These are phyloP conservation scores for Jimgerdemannia flammicorona DNA, from an alignment of 192 early-diverging fungal species.

Conservation along the genomic window DNA sequence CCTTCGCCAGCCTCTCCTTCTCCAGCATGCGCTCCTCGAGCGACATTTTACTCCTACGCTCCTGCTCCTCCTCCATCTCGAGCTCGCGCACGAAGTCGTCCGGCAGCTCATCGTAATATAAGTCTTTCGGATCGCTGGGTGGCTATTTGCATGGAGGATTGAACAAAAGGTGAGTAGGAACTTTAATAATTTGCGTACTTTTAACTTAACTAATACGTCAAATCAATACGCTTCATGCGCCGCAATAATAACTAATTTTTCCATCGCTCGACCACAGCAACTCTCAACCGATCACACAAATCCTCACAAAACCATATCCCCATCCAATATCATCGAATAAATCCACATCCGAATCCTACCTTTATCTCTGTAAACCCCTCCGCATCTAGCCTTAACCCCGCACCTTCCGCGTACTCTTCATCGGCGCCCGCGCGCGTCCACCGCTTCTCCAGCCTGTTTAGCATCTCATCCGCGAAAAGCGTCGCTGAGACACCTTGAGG, in stretches of 20 bases:
- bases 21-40: neutral
- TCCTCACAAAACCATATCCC: neutral
- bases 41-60: neutral
- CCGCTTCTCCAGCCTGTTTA: constrained; percentile 13
- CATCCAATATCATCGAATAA: neutral
- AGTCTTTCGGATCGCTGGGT: neutral
- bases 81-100: neutral
- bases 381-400: neutral
- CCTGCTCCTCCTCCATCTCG: neutral
- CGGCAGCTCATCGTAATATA: neutral
- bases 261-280: no score
- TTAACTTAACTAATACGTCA: no score
- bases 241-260: no score
- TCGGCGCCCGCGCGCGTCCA: constrained; percentile 18
- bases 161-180: no score
- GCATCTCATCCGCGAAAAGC: constrained; percentile 1
- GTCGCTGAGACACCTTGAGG: neutral
- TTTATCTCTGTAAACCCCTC: neutral
- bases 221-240: no score
- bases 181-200: no score
- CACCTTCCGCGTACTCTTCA: constrained; percentile 19
- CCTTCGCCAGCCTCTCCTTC: neutral
- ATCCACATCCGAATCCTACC: neutral
- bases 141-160: neutral
- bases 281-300: neutral